phyloP scores from a whole-genome alignment of 768 basidiomycete species.

The Termitomyces sp. region DNA sequence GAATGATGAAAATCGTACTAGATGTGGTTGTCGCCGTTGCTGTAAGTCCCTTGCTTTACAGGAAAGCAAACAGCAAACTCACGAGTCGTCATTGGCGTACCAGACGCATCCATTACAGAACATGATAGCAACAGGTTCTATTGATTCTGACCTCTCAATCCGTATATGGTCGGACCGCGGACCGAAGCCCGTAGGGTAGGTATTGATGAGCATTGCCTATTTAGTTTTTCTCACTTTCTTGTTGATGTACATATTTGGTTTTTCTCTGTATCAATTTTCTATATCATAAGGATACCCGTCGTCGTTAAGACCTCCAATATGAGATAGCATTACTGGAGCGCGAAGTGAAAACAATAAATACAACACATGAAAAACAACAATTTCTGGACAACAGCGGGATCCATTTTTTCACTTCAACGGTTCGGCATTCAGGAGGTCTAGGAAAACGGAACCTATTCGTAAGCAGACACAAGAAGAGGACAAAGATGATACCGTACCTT shows the following conservation, averaged over 20 bases:
- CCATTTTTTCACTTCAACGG: constrained; percentile 18
- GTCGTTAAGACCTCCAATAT: background rate
- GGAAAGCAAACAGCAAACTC: background rate
- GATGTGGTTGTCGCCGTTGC: constrained; percentile 82
- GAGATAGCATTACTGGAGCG: constrained; percentile 5
- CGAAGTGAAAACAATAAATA: constrained; percentile 4
- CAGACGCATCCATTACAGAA: constrained; percentile 85
- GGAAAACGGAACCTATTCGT: background rate
- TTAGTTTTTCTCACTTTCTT: background rate
- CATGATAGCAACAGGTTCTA: constrained; percentile 83
- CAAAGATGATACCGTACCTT: constrained; percentile 42
- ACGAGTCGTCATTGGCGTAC: constrained; percentile 5
- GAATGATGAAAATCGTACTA: constrained; percentile 13
- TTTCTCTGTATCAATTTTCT: background rate
- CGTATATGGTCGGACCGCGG: constrained; percentile 75
- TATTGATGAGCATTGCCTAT: background rate
- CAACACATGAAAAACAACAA: constrained; percentile 1
- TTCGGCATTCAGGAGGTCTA: constrained; percentile 24
- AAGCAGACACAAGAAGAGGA: background rate
- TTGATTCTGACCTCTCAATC: constrained; percentile 79
- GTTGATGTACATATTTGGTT: background rate
- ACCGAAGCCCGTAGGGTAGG: constrained; percentile 14
- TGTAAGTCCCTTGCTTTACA: constrained; percentile 31
- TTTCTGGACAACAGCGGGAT: background rate
- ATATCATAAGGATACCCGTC: too few species aligned